Percentiles rank a stretch among this genome's conserved stretches.
Conservation (phyloP, 2,329 filamentous ascomycete genomes). For the Pseudogymnoascus sp. region DNA sequence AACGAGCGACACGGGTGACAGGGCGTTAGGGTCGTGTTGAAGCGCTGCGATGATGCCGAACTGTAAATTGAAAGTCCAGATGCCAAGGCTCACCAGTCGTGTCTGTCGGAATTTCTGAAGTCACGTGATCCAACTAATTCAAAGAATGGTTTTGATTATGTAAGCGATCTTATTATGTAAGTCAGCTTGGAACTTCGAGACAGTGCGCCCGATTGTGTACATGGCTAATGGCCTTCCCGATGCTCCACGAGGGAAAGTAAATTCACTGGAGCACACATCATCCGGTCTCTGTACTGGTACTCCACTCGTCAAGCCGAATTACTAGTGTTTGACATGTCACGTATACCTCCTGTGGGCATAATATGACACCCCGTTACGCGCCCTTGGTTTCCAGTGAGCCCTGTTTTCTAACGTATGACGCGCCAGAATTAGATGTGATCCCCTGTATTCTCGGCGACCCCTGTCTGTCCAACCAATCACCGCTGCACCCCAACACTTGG, state of each 20-base stretch:
- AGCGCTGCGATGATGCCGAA: slow-evolving; percentile 2
- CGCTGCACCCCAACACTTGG: neutral
- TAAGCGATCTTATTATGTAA: neutral
- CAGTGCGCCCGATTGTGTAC: neutral
- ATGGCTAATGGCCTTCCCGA: neutral
- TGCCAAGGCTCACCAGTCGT: neutral
- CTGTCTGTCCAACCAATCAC: slow-evolving; percentile 4
- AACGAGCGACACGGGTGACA: neutral
- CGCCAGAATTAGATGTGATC: slow-evolving; percentile 7
- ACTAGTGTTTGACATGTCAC: slow-evolving; percentile 4
- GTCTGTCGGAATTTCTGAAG: neutral
- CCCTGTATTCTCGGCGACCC: neutral
- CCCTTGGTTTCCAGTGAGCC: slow-evolving; percentile 9
- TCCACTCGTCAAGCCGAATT: neutral
- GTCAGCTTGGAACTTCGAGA: neutral
- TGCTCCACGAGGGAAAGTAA: neutral
- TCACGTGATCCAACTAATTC: neutral
- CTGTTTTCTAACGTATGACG: slow-evolving; percentile 10
- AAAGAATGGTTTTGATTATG: neutral
- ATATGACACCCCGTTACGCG: slow-evolving; percentile 9
- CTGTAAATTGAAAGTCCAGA: slow-evolving; percentile 8
- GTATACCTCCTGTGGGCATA: neutral
- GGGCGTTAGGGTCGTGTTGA: neutral
- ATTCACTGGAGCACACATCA: neutral
- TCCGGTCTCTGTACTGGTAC: slow-evolving; percentile 5